Conservation (phyloP, 2,329 filamentous ascomycete genomes). For the Didymella glomerata region DNA sequence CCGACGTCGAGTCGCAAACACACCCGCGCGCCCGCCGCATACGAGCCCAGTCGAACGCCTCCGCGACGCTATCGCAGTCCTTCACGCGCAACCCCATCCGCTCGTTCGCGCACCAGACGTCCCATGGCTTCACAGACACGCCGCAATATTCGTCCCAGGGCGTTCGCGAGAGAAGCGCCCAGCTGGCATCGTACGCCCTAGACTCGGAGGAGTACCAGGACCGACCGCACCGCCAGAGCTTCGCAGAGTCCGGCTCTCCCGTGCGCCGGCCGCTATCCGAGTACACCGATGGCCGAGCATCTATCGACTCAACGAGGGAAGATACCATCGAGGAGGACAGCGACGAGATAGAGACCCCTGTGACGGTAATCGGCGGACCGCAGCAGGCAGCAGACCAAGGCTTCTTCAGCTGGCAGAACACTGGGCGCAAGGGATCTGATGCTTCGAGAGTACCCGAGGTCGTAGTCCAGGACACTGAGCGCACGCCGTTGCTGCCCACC, state of each 20-base stretch:
- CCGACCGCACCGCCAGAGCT: constrained; percentile 36
- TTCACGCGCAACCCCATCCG: constrained; percentile 68
- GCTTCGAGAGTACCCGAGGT: constrained; percentile 29
- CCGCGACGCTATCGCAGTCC: constrained; percentile 39
- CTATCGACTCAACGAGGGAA: constrained; percentile 48
- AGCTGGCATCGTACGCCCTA: constrained; percentile 83
- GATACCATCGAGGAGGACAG: constrained; percentile 69
- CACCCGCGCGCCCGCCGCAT: constrained; percentile 41
- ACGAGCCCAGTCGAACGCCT: constrained; percentile 36
- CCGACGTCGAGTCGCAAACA: constrained; percentile 35
- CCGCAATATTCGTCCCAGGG: constrained; percentile 76
- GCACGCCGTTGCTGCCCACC: constrained; percentile 52
- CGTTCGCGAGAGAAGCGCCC: constrained; percentile 85
- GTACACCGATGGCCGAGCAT: constrained; percentile 35
- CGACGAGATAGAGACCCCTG: constrained; percentile 66
- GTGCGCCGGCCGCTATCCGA: constrained; percentile 29
- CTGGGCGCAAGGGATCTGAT: constrained; percentile 6
- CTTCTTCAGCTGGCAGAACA: constrained; percentile 36
- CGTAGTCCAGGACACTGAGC: constrained; percentile 44
- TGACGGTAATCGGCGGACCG: constrained; percentile 42
- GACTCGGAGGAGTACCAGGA: constrained; percentile 47
- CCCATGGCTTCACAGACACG: constrained; percentile 70
- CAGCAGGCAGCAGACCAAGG: constrained; percentile 22
- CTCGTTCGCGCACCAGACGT: constrained; percentile 74
- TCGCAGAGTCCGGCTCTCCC: constrained; percentile 33